Evolutionary conservation across 2,329 filamentous ascomycete species (phyloP).

Genomic region (Neodidymelliopsis sp.): DNA sequence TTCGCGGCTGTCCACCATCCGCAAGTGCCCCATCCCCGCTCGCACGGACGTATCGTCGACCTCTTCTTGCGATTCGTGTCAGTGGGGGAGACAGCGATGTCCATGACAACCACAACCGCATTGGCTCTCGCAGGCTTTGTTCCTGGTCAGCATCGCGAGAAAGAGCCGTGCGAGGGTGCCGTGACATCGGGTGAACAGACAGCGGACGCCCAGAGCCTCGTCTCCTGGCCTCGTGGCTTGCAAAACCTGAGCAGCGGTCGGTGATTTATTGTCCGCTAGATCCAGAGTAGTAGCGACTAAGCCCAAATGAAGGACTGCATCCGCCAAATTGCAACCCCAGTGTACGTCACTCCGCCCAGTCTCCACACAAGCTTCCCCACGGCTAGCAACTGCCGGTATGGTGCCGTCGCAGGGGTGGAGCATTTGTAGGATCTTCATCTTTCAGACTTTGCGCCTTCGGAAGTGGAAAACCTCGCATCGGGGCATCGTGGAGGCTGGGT

Average conservation of each 20-base stretch:
- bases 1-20: too few relatives aligned
- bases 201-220: slow-evolving; percentile 12
- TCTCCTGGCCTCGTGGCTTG: slow-evolving; percentile 20
- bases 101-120: slow-evolving; percentile 12
- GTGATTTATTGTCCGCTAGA: slow-evolving; percentile 8
- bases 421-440: slow-evolving; percentile 11
- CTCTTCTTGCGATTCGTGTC: slow-evolving; percentile 9
- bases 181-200: slow-evolving; percentile 12
- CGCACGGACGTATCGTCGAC: neutral
- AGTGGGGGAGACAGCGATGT: slow-evolving; percentile 9
- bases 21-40: slow-evolving; percentile 9
- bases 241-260: slow-evolving; percentile 9
- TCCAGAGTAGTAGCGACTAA: neutral
- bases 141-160: slow-evolving; percentile 2
- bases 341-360: slow-evolving; percentile 9
- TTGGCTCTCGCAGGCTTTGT: neutral
- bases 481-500: slow-evolving; percentile 1
- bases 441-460: neutral
- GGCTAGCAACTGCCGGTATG: slow-evolving; percentile 9
- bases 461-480: slow-evolving; percentile 1
- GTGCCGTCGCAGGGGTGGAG: slow-evolving; percentile 5
- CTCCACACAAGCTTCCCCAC: slow-evolving; percentile 17
- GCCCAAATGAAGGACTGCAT: neutral
- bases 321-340: slow-evolving; percentile 6
- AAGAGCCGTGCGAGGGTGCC: slow-evolving; percentile 6